Percentiles rank a stretch among this genome's conserved stretches.
Conservation (phyloP, 805 yeast genomes). For the Metschnikowia arizonensis region DNA sequence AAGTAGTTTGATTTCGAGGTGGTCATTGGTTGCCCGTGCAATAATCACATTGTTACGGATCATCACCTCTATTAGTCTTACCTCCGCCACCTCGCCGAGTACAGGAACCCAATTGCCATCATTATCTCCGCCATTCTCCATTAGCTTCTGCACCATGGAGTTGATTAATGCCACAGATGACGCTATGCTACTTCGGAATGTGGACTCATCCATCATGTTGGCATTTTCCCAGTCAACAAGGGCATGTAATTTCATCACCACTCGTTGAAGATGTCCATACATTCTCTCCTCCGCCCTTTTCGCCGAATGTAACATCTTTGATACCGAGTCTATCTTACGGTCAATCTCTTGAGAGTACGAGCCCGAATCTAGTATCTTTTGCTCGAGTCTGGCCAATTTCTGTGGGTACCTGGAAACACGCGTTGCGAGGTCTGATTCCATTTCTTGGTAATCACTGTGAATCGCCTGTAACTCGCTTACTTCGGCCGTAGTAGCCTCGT, state of each 20-base stretch:
- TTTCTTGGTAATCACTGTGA: constrained; percentile 12
- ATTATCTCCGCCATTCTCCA: constrained; percentile 1
- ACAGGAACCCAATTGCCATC: constrained; percentile 12
- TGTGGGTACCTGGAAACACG: constrained; percentile 9
- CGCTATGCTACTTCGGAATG: constrained; percentile 13
- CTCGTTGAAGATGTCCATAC: constrained; percentile 17
- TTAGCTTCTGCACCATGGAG: constrained; percentile 9
- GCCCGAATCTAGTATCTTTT: constrained; percentile 6
- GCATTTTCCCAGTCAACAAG: constrained; percentile 22
- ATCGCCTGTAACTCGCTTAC: constrained; percentile 4
- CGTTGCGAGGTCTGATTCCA: constrained; percentile 5
- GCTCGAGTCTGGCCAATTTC: constrained; percentile 10
- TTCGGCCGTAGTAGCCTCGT: background rate
- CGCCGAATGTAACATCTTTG: constrained; percentile 3
- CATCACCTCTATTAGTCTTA: constrained; percentile 15
- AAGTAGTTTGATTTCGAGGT: background rate
- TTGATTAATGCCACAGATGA: constrained; percentile 12
- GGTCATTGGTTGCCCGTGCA: background rate
- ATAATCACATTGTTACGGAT: constrained; percentile 13
- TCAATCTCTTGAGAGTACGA: constrained; percentile 7
- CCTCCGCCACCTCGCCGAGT: constrained; percentile 11
- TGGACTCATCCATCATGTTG: constrained; percentile 18
- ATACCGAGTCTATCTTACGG: background rate
- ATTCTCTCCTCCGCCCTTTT: constrained; percentile 11
- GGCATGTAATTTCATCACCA: constrained; percentile 21